Evolutionary conservation across 148 eudicot genomes (phyloP).

Genomic region (Agrostemma githago): DNA sequence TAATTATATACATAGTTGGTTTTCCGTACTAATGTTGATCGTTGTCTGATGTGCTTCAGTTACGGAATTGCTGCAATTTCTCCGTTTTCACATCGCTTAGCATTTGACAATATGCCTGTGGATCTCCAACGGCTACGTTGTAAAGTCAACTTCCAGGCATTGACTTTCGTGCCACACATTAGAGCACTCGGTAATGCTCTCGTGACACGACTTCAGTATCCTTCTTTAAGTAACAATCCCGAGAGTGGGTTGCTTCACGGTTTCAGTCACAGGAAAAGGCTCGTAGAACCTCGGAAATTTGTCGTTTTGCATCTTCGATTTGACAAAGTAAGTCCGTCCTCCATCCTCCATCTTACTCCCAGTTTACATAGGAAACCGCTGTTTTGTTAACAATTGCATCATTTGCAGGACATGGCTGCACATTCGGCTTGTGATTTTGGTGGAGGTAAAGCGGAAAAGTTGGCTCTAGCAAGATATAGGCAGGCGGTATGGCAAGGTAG

Average conservation of each 20-base stretch:
- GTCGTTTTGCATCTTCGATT: slow-evolving; percentile 92
- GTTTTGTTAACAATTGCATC: not conserved
- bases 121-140: slow-evolving; percentile 83
- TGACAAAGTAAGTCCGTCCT: slow-evolving; percentile 59
- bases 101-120: slow-evolving; percentile 85
- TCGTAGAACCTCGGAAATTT: slow-evolving; percentile 50
- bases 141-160: slow-evolving; percentile 88
- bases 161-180: slow-evolving; percentile 74
- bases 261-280: slow-evolving; percentile 37
- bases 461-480: slow-evolving; percentile 85
- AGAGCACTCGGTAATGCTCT: slow-evolving; percentile 78
- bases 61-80: slow-evolving; percentile 95
- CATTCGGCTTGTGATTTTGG: slow-evolving; percentile 99
- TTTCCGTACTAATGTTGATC: not conserved
- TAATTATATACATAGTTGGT: not conserved
- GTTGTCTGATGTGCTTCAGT: slow-evolving; percentile 33
- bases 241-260: slow-evolving; percentile 38
- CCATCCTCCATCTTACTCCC: not conserved
- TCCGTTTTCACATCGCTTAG: slow-evolving; percentile 92
- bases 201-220: slow-evolving; percentile 59
- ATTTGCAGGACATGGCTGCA: slow-evolving; percentile 94
- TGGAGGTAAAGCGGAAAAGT: slow-evolving; percentile 88
- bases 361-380: not conserved
- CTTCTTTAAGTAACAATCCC: slow-evolving; percentile 35
- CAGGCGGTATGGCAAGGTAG: slow-evolving; percentile 95